phyloP scores from a whole-genome alignment of 192 early-diverging fungal genomes.

The Backusella westeae region DNA sequence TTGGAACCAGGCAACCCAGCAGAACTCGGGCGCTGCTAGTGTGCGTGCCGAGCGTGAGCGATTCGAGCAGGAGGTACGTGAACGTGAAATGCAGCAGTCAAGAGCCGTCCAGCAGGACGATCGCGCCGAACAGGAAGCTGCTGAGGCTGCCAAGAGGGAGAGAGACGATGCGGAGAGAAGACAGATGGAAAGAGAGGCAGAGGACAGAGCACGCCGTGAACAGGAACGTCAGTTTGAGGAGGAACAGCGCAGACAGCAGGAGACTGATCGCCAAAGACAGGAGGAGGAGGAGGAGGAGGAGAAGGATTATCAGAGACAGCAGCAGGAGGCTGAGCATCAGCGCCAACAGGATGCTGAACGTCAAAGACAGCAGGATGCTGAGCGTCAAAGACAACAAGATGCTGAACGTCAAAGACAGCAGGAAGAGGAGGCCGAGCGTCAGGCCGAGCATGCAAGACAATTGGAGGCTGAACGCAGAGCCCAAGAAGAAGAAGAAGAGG shows the following conservation, averaged over 20 bases:
- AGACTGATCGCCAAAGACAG: constrained; percentile 21
- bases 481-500: constrained; percentile 34
- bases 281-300: constrained; percentile 18
- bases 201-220: background rate
- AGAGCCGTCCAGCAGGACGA: constrained; percentile 4
- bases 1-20: constrained; percentile 20
- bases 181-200: constrained; percentile 30
- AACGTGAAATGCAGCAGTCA: constrained; percentile 20
- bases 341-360: constrained; percentile 28
- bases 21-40: constrained; percentile 18
- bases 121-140: constrained; percentile 8
- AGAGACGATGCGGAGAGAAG: constrained; percentile 6
- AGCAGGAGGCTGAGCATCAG: constrained; percentile 32
- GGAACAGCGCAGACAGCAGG: constrained; percentile 14
- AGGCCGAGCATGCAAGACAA: constrained; percentile 8
- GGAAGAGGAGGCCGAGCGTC: constrained; percentile 28
- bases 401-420: constrained; percentile 32
- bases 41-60: constrained; percentile 32
- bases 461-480: constrained; percentile 13
- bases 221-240: constrained; percentile 22
- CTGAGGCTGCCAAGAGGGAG: constrained; percentile 17
- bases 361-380: constrained; percentile 27
- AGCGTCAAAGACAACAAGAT: constrained; percentile 38
- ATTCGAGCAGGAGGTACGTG: constrained; percentile 30
- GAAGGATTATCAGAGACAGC: constrained; percentile 24